Evolutionary conservation across 352 stramenopile species (phyloP).

Genomic region (Globisporangium echinulatum): DNA sequence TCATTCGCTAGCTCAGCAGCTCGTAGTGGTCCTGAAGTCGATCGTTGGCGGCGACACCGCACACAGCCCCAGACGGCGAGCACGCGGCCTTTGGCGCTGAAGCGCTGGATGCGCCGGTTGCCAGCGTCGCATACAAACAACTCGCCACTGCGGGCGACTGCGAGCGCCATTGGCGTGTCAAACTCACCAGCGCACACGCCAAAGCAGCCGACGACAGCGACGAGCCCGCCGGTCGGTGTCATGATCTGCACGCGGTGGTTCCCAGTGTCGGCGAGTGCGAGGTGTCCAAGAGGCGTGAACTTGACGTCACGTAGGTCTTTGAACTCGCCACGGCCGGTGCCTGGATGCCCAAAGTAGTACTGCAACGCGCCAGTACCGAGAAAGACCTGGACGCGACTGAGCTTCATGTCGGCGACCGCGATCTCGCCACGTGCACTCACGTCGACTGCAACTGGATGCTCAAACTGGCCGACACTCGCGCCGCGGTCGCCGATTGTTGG

Average conservation of each 20-base stretch:
- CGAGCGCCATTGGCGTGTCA: constrained; percentile 27
- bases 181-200: constrained; percentile 30
- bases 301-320: constrained; percentile 37
- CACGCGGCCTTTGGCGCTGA: constrained; percentile 33
- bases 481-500: constrained; percentile 30
- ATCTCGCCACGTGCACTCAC: constrained; percentile 47
- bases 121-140: constrained; percentile 53
- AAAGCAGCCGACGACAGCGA: constrained; percentile 28
- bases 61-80: constrained; percentile 37
- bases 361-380: constrained; percentile 37
- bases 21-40: too few species aligned
- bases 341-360: constrained; percentile 39
- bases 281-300: constrained; percentile 39
- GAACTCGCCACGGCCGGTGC: constrained; percentile 40
- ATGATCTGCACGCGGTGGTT: constrained; percentile 59
- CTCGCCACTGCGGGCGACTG: constrained; percentile 33
- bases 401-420: constrained; percentile 45
- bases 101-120: constrained; percentile 56
- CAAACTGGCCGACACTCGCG: constrained; percentile 35
- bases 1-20: neutral
- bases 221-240: constrained; percentile 32
- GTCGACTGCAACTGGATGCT: constrained; percentile 39
- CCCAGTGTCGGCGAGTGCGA: constrained; percentile 43
- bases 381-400: constrained; percentile 55
- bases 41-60: neutral